A percentile compares a stretch with the other conserved stretches of the same genome.
Conservation (phyloP, 2,329 filamentous ascomycete species). For the Helicocarpus griseus region DNA sequence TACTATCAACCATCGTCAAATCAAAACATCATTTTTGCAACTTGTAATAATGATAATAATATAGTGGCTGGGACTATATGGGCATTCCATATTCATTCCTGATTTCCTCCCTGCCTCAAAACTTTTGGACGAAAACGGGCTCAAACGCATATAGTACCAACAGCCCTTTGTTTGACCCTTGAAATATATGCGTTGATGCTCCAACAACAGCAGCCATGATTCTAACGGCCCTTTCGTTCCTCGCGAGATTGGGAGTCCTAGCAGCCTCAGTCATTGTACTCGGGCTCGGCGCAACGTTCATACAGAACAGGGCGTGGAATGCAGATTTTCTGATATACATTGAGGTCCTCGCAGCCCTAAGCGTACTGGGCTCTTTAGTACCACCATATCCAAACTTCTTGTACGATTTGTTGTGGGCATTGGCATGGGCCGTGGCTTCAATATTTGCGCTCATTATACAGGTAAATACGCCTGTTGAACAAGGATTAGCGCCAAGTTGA, state of each 20-base stretch:
- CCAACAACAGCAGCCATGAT: background rate
- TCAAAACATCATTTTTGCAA: no score
- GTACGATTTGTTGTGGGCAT: conserved; percentile 3
- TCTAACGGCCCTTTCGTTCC: background rate
- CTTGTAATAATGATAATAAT: background rate
- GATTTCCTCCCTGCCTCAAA: background rate
- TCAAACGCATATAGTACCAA: no score
- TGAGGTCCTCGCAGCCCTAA: background rate
- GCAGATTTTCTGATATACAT: conserved; percentile 3
- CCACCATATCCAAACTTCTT: conserved; percentile 4
- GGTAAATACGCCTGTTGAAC: no score
- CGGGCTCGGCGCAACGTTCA: conserved; percentile 1
- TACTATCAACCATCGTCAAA: no score
- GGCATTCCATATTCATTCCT: no score
- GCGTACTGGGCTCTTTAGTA: background rate
- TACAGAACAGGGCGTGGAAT: conserved; percentile 1
- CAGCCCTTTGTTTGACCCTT: background rate
- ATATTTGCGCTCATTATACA: conserved; percentile 1
- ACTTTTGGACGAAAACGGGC: background rate
- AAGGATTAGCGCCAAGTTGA: no score
- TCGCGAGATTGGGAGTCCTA: conserved; percentile 1
- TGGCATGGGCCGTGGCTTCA: conserved; percentile 1
- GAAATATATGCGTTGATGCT: background rate
- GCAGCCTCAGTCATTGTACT: background rate
- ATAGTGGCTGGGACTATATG: no score